Percentiles rank a stretch among this genome's conserved stretches.
Conservation (phyloP, 805 yeast species). For the Wickerhamomyces sydowiorum region DNA sequence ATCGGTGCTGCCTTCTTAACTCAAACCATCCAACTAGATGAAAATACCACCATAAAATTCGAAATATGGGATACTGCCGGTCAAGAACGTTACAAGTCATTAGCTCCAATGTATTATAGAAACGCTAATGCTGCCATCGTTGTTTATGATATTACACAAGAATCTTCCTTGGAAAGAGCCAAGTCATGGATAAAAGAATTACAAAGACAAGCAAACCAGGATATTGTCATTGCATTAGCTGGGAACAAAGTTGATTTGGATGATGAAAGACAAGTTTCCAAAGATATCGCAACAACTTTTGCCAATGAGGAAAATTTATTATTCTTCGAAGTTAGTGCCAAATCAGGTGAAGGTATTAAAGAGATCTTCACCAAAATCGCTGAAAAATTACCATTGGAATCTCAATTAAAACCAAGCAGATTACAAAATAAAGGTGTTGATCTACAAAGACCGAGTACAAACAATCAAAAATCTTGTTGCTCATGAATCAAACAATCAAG, state of each 20-base stretch:
- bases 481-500: slow-evolving; percentile 12
- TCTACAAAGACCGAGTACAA: slow-evolving; percentile 38
- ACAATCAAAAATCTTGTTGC: slow-evolving; percentile 36
- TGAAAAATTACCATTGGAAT: slow-evolving; percentile 32
- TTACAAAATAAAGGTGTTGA: slow-evolving; percentile 23
- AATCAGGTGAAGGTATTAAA: slow-evolving; percentile 45
- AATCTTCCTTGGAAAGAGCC: slow-evolving; percentile 59
- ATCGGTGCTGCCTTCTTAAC: slow-evolving; percentile 83
- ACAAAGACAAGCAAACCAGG: slow-evolving; percentile 59
- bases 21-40: slow-evolving; percentile 54
- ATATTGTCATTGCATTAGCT: slow-evolving; percentile 61
- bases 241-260: slow-evolving; percentile 71
- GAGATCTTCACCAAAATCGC: slow-evolving; percentile 46
- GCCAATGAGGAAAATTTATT: slow-evolving; percentile 46
- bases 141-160: slow-evolving; percentile 70
- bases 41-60: slow-evolving; percentile 51
- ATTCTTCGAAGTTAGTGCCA: slow-evolving; percentile 54
- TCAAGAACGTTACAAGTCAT: slow-evolving; percentile 70
- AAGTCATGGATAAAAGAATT: slow-evolving; percentile 75
- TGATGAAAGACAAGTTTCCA: slow-evolving; percentile 38
- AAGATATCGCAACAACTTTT: slow-evolving; percentile 45
- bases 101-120: slow-evolving; percentile 81
- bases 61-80: slow-evolving; percentile 91
- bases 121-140: slow-evolving; percentile 77
- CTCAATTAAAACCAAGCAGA: slow-evolving; percentile 16